phyloP scores from a whole-genome alignment of 768 basidiomycete species.

The Termitomyces heimii region DNA sequence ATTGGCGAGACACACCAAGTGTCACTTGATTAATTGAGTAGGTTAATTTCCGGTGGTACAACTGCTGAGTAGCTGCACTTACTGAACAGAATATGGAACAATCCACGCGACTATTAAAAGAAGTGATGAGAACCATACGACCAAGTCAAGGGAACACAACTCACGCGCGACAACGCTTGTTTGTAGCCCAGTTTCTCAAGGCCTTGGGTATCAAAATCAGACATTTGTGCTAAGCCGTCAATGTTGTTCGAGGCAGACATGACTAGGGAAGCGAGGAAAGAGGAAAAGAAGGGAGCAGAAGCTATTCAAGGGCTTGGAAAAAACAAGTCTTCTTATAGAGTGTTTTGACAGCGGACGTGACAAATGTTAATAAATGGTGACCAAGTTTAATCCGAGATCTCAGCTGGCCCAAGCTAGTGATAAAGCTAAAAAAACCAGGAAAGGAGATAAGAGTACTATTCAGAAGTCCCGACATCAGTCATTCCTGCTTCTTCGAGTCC shows the following conservation, averaged over 20 bases:
- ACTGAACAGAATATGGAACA: slow-evolving; percentile 53
- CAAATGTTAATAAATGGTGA: not conserved
- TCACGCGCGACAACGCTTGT: slow-evolving; percentile 50
- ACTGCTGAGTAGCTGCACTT: slow-evolving; percentile 14
- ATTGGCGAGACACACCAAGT: slow-evolving; percentile 29
- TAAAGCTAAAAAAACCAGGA: not conserved
- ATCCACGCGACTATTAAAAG: slow-evolving; percentile 36
- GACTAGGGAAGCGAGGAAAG: not conserved
- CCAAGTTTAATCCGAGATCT: not conserved
- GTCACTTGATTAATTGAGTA: slow-evolving; percentile 29
- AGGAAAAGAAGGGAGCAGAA: not conserved
- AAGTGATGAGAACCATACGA: not conserved
- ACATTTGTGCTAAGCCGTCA: not conserved
- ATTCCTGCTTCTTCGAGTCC: not conserved
- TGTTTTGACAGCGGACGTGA: not conserved
- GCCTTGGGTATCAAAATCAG: slow-evolving; percentile 19
- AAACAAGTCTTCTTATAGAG: not conserved
- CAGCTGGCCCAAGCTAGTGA: not conserved
- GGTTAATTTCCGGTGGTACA: not conserved
- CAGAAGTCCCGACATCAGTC: no score
- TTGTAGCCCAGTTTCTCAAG: slow-evolving; percentile 50
- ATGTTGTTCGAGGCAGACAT: slow-evolving; percentile 5
- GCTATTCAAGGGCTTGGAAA: not conserved
- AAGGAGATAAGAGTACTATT: not conserved
- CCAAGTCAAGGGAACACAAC: not conserved